Evolutionary conservation across 2,329 filamentous ascomycete genomes (phyloP).

Genomic region (Venturia aucupariae): DNA sequence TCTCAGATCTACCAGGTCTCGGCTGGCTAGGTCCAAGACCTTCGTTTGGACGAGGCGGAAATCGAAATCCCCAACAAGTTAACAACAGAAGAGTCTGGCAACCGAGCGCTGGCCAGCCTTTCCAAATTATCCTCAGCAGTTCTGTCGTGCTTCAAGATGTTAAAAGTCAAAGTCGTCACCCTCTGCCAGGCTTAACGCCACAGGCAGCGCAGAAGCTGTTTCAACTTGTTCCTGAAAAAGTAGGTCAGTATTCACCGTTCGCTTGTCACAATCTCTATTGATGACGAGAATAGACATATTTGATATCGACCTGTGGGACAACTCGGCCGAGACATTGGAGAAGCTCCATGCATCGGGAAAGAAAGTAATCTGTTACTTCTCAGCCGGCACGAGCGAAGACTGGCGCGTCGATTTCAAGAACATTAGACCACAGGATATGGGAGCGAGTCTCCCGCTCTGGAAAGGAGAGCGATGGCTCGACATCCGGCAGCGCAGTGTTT

Average conservation of each 20-base stretch:
- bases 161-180: not conserved
- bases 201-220: not conserved
- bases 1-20: not conserved
- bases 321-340: constrained; percentile 36
- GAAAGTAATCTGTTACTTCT: constrained; percentile 41
- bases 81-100: constrained; percentile 35
- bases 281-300: constrained; percentile 17
- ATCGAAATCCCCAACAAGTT: not conserved
- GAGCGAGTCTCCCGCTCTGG: constrained; percentile 21
- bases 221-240: not conserved
- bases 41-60: not conserved
- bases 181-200: not conserved
- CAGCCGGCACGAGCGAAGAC: constrained; percentile 21
- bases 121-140: constrained; percentile 53
- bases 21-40: not conserved
- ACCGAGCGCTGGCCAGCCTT: constrained; percentile 43
- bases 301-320: constrained; percentile 53
- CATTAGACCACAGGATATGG: constrained; percentile 19
- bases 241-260: not conserved
- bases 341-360: constrained; percentile 42
- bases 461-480: constrained; percentile 22
- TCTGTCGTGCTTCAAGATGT: not conserved
- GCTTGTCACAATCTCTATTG: not conserved
- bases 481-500: constrained; percentile 20
- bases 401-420: constrained; percentile 21